phyloP scores from a whole-genome alignment of 805 yeast species.

The Lipomyces orientalis region DNA sequence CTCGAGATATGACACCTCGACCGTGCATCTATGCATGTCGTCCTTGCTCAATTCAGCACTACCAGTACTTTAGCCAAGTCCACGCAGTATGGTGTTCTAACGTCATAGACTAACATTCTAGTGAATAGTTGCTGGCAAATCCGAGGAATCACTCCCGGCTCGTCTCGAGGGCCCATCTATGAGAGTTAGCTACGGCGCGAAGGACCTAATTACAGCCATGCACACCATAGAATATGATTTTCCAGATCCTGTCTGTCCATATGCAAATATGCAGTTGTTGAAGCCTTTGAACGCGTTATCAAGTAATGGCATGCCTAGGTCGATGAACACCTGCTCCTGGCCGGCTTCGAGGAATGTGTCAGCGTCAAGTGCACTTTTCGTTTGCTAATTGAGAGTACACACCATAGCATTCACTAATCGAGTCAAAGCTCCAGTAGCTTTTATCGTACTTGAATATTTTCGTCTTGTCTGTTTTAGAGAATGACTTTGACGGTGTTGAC shows the following conservation, averaged over 20 bases:
- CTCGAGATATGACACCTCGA: constrained; percentile 69
- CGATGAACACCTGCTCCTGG: constrained; percentile 58
- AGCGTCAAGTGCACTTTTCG: constrained; percentile 39
- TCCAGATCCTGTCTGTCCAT: constrained; percentile 86
- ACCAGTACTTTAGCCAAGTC: not conserved
- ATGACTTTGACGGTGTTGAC: constrained; percentile 7
- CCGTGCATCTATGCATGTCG: constrained; percentile 47
- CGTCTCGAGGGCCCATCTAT: constrained; percentile 54
- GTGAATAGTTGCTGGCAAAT: constrained; percentile 61
- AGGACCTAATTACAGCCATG: not conserved
- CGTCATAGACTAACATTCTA: constrained; percentile 40
- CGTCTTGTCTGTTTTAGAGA: constrained; percentile 17
- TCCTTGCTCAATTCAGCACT: constrained; percentile 7
- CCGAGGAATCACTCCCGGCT: constrained; percentile 70
- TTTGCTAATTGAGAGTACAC: constrained; percentile 46
- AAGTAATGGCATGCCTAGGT: constrained; percentile 64
- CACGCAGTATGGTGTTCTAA: not conserved
- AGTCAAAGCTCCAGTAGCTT: constrained; percentile 28
- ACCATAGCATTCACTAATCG: constrained; percentile 42
- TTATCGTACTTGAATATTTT: constrained; percentile 32
- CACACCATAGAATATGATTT: constrained; percentile 83
- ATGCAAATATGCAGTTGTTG: constrained; percentile 76
- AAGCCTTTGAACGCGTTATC: constrained; percentile 71
- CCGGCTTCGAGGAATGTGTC: constrained; percentile 44
- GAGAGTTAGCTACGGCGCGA: not conserved